Conservation (phyloP, 176 grass and related monocot species). For the Calamus simplicifolius region DNA sequence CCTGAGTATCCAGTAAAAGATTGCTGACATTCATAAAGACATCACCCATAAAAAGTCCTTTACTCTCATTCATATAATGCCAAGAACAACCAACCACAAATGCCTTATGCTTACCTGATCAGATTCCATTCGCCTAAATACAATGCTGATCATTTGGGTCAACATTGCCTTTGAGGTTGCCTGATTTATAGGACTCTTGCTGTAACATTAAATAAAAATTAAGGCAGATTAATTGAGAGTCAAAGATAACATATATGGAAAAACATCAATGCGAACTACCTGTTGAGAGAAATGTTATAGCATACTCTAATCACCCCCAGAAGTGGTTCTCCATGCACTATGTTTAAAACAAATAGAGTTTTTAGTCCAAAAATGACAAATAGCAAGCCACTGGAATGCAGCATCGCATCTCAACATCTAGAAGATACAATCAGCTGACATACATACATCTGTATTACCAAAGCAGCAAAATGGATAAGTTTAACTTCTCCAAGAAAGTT, state of each 20-base stretch:
- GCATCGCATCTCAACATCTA: no score
- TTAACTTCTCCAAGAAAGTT: no score
- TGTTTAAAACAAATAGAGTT: constrained; percentile 16
- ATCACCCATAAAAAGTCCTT: neutral
- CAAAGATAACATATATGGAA: constrained; percentile 16
- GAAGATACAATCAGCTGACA: no score
- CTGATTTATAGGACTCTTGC: constrained; percentile 98
- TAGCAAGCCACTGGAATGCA: no score
- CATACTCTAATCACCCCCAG: constrained; percentile 99
- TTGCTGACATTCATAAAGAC: neutral
- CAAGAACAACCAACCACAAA: neutral
- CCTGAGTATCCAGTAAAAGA: constrained; percentile 27
- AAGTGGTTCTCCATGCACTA: constrained; percentile 97
- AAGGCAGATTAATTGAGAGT: constrained; percentile 20
- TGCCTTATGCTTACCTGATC: constrained; percentile 47
- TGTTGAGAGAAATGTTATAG: constrained; percentile 99
- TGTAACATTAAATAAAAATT: constrained; percentile 35
- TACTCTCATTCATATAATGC: neutral
- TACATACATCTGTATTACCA: no score
- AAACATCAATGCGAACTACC: constrained; percentile 37
- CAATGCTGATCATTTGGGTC: constrained; percentile 99
- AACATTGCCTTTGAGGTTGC: constrained; percentile 99
- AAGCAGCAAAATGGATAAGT: no score
- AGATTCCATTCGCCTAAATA: constrained; percentile 90
- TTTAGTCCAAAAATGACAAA: no score